Evolutionary conservation across 441 rosid species (phyloP).

Genomic region (Adansonia gregorii): DNA sequence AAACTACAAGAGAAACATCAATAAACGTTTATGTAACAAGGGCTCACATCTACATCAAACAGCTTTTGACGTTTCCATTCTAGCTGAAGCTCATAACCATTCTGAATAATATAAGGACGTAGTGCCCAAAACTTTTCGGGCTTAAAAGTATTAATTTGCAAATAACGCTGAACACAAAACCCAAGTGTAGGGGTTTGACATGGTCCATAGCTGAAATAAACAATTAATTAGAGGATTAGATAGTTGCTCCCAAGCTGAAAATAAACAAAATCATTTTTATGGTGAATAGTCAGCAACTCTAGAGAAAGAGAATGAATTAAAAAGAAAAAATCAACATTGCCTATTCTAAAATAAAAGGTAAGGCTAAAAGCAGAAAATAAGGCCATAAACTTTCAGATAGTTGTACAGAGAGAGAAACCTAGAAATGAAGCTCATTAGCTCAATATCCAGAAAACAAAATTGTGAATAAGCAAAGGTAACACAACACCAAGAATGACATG

Average conservation of each 20-base stretch:
- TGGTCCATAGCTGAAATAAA: conserved; percentile 85
- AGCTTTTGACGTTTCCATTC: conserved; percentile 90
- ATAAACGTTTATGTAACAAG: conserved; percentile 28
- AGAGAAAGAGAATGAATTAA: conserved; percentile 18
- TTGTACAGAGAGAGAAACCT: neutral
- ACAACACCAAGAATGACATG: neutral
- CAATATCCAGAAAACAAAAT: conserved; percentile 16
- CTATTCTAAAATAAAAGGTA: conserved; percentile 11
- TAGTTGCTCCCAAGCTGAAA: conserved; percentile 9
- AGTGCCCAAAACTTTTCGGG: conserved; percentile 85
- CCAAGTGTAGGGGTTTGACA: conserved; percentile 98
- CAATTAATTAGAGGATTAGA: conserved; percentile 31
- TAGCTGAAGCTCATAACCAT: conserved; percentile 81
- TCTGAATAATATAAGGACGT: conserved; percentile 55
- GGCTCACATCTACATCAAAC: conserved; percentile 79
- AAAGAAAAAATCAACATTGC: conserved; percentile 13
- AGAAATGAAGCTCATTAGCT: neutral
- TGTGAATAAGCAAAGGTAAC: neutral
- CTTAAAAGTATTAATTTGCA: conserved; percentile 88
- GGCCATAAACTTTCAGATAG: neutral
- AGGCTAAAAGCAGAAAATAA: conserved; percentile 5
- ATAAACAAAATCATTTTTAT: neutral
- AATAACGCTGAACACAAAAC: conserved; percentile 87
- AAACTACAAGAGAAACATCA: conserved; percentile 24
- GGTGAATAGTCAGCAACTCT: neutral